A percentile compares a stretch with the other conserved stretches of the same genome.
These are phyloP conservation scores for Hortiboletus campestris DNA, from an alignment of 768 basidiomycete species.

Conservation along the genomic window DNA sequence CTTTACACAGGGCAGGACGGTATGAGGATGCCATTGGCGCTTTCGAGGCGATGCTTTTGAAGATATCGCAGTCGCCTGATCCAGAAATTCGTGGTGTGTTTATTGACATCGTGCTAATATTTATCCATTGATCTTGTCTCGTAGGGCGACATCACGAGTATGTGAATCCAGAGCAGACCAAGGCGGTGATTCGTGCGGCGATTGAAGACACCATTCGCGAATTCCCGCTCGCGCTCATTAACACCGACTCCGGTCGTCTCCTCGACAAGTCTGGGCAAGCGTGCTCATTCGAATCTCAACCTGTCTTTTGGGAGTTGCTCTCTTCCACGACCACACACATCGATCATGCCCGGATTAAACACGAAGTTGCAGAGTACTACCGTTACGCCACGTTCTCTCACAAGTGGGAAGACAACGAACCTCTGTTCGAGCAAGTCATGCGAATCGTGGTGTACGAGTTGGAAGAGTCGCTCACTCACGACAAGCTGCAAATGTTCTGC, in stretches of 20 bases:
- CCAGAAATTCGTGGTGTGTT: background rate
- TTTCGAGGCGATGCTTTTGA: constrained; percentile 3
- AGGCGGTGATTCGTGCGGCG: background rate
- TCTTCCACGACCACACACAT: constrained; percentile 3
- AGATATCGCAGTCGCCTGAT: background rate
- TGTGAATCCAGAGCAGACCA: background rate
- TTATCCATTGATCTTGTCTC: background rate
- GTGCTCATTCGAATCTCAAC: background rate
- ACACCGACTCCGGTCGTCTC: constrained; percentile 3
- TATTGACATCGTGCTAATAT: background rate
- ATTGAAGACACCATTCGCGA: constrained; percentile 1
- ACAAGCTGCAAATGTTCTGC: background rate
- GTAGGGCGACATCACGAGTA: background rate
- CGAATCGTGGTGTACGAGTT: background rate
- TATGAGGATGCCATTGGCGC: background rate
- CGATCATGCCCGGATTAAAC: background rate
- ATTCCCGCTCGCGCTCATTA: constrained; percentile 1
- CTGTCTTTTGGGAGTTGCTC: background rate
- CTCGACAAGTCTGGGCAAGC: background rate
- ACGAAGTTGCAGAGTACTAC: background rate
- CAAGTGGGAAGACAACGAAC: background rate
- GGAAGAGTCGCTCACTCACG: background rate
- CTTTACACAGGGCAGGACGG: background rate
- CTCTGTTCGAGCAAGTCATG: background rate
- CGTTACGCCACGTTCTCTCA: background rate